These are phyloP conservation scores for Vitis hybrid DNA, from an alignment of 177 flowering plant species.

Conservation along the genomic window DNA sequence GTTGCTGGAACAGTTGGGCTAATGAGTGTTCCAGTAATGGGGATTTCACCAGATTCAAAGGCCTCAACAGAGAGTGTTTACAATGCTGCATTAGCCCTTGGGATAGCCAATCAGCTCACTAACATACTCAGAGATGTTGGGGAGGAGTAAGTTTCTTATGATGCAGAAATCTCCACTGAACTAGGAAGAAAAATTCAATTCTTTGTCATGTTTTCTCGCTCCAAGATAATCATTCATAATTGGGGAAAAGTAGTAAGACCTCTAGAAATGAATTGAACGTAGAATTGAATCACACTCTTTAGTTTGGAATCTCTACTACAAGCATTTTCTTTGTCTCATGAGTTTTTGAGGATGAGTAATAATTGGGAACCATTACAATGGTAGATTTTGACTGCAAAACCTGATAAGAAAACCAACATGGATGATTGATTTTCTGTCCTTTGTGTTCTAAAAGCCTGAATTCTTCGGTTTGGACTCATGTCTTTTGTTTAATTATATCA, in stretches of 20 bases:
- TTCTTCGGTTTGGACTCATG: background rate
- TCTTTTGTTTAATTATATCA: background rate
- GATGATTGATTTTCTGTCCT: too few relatives aligned
- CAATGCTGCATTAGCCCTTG: constrained; percentile 34
- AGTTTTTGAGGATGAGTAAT: background rate
- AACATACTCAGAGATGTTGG: constrained; percentile 38
- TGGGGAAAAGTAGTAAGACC: too few relatives aligned
- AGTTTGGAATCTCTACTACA: too few relatives aligned
- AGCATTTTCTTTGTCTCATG: too few relatives aligned
- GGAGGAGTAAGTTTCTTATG: constrained; percentile 30
- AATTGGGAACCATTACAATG: background rate
- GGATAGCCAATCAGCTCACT: constrained; percentile 37
- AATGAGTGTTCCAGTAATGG: constrained; percentile 38
- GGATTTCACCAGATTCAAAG: constrained; percentile 29
- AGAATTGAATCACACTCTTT: too few relatives aligned
- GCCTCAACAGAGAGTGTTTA: constrained; percentile 30
- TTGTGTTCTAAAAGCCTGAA: background rate
- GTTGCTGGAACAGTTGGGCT: constrained; percentile 40
- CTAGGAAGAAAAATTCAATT: background rate
- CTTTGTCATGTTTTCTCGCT: background rate
- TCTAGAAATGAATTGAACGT: too few relatives aligned
- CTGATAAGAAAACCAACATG: too few relatives aligned
- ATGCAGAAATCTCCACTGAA: background rate
- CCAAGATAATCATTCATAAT: too few relatives aligned
- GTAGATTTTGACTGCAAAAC: too few relatives aligned